A percentile compares a stretch with the other conserved stretches of the same genome.
phyloP scores from a whole-genome alignment of 768 basidiomycete species.

The Naematelia encephala region DNA sequence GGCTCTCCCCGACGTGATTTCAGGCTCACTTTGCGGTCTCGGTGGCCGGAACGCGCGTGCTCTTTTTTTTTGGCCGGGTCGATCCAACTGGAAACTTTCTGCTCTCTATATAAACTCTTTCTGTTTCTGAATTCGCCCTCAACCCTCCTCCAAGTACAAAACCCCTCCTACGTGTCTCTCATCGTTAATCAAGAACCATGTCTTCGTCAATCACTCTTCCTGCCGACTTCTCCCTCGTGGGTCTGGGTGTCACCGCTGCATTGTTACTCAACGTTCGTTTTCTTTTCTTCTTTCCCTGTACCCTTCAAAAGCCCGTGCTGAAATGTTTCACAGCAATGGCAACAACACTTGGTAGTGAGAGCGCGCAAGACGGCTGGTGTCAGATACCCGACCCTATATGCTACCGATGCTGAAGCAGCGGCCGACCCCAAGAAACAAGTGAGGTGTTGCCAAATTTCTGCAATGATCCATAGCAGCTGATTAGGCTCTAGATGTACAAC shows the following conservation, averaged over 20 bases:
- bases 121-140: no score
- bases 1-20: no score
- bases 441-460: slow-evolving; percentile 1
- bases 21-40: no score
- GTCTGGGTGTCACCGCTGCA: slow-evolving; percentile 24
- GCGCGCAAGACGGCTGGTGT: slow-evolving; percentile 36
- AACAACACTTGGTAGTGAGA: slow-evolving; percentile 15
- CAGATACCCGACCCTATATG: slow-evolving; percentile 38
- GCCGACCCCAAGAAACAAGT: slow-evolving; percentile 34
- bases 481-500: slow-evolving; percentile 24
- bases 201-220: slow-evolving; percentile 18
- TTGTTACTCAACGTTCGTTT: slow-evolving; percentile 30
- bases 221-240: slow-evolving; percentile 34
- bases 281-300: no score
- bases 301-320: no score
- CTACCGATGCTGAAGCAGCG: slow-evolving; percentile 35
- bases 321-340: slow-evolving; percentile 29
- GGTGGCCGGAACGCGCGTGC: no score
- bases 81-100: no score
- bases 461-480: neutral
- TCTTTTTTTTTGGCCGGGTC: no score
- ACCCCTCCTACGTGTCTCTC: no score
- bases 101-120: no score
- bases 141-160: no score
- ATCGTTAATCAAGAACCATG: neutral